Evolutionary conservation across 345 rosid genomes (phyloP).

Genomic region (Corchorus olitorius): DNA sequence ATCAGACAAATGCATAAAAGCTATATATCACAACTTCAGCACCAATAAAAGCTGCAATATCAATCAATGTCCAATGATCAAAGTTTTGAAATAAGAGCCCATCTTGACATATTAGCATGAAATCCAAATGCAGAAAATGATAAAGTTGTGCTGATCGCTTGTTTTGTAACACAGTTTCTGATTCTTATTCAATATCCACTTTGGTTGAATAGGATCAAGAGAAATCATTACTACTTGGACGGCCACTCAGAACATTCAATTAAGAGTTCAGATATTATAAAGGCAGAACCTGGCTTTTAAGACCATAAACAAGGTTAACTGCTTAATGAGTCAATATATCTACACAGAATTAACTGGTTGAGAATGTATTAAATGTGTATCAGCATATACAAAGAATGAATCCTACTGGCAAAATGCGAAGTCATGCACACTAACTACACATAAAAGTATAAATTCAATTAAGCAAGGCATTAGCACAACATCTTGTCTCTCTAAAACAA

Average conservation of each 20-base stretch:
- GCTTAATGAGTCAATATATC: neutral
- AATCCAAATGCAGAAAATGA: neutral
- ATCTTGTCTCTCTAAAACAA: neutral
- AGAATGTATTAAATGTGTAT: neutral
- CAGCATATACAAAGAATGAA: neutral
- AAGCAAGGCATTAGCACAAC: neutral
- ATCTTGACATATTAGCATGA: neutral
- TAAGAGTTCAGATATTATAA: neutral
- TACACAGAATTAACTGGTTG: conserved; percentile 3
- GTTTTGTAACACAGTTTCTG: neutral
- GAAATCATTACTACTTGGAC: neutral
- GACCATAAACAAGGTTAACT: neutral
- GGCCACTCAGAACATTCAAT: conserved; percentile 3
- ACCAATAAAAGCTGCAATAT: neutral
- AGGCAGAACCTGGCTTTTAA: neutral
- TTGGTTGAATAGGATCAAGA: neutral
- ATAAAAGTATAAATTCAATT: neutral
- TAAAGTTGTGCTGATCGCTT: neutral
- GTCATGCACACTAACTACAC: neutral
- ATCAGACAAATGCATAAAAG: too few species aligned
- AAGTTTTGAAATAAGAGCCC: neutral
- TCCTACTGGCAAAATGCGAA: neutral
- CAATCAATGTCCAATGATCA: neutral
- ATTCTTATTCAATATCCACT: neutral
- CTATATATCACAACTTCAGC: neutral